phyloP scores from a whole-genome alignment of 371 early-diverging fungal genomes.

The Catenaria anguillulae region DNA sequence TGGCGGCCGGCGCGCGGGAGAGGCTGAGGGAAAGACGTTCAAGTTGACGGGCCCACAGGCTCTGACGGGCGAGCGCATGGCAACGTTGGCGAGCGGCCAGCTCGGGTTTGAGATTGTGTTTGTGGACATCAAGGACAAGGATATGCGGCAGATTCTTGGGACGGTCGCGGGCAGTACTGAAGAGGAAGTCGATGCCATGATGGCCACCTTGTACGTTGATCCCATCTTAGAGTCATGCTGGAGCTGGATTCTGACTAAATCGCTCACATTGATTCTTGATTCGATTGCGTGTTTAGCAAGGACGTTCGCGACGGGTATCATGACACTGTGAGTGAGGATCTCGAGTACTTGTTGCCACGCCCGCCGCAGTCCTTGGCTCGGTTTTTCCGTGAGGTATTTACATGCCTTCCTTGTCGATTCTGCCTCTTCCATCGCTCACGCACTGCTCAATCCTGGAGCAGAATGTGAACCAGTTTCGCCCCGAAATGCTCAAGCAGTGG shows the following conservation, averaged over 20 bases:
- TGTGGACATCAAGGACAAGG: background rate
- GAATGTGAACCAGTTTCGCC: too few relatives aligned
- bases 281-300: background rate
- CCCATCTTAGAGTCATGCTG: too few relatives aligned
- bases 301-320: background rate
- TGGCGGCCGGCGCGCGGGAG: background rate
- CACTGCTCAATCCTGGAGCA: too few relatives aligned
- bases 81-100: background rate
- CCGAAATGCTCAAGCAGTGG: too few relatives aligned
- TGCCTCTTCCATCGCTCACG: too few relatives aligned
- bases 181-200: background rate
- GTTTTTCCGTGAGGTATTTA: background rate
- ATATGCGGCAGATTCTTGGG: background rate
- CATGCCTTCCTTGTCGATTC: too few relatives aligned
- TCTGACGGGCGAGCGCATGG: background rate
- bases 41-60: background rate
- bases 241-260: background rate
- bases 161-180: background rate
- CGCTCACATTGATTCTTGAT: background rate
- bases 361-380: background rate
- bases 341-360: background rate
- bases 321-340: background rate
- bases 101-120: background rate
- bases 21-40: background rate
- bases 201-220: background rate